Evolutionary conservation across 345 rosid genomes (phyloP).

Genomic region (Hypericum androsaemum): DNA sequence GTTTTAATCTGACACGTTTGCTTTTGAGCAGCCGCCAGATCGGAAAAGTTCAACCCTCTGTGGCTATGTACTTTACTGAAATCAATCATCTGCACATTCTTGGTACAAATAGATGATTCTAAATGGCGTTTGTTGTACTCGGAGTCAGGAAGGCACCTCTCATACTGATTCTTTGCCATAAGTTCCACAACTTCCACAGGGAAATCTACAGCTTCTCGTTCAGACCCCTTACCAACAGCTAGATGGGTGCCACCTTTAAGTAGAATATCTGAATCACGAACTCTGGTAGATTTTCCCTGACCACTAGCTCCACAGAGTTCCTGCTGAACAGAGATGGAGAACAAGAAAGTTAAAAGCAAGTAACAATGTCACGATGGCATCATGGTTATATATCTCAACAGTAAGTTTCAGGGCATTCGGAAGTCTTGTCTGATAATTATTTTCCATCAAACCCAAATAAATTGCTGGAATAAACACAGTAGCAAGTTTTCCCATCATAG

Average conservation of each 20-base stretch:
- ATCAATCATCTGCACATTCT: conserved; percentile 31
- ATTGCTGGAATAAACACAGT: too few species aligned
- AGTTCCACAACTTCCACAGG: conserved; percentile 95
- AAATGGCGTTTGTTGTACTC: conserved; percentile 32
- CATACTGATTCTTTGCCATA: conserved; percentile 85
- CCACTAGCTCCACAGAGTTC: conserved; percentile 23
- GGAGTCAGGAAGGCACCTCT: conserved; percentile 68
- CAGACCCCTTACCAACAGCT: conserved; percentile 31
- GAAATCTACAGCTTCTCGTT: conserved; percentile 50
- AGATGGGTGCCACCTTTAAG: conserved; percentile 25
- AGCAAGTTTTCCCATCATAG: too few species aligned
- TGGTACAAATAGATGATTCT: conserved; percentile 25
- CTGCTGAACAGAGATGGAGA: too few species aligned
- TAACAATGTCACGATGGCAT: too few species aligned
- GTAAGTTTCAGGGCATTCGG: too few species aligned
- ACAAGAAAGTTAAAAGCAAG: too few species aligned
- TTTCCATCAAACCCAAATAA: too few species aligned
- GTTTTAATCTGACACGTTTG: conserved; percentile 29
- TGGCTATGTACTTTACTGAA: conserved; percentile 33
- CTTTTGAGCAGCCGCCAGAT: conserved; percentile 30
- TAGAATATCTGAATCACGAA: conserved; percentile 20
- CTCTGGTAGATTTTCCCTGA: conserved; percentile 32
- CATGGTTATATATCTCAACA: too few species aligned
- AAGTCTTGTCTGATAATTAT: too few species aligned
- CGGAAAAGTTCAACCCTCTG: conserved; percentile 26